Conservation (phyloP, 306 rosid genomes). For the Quercus bicolor region DNA sequence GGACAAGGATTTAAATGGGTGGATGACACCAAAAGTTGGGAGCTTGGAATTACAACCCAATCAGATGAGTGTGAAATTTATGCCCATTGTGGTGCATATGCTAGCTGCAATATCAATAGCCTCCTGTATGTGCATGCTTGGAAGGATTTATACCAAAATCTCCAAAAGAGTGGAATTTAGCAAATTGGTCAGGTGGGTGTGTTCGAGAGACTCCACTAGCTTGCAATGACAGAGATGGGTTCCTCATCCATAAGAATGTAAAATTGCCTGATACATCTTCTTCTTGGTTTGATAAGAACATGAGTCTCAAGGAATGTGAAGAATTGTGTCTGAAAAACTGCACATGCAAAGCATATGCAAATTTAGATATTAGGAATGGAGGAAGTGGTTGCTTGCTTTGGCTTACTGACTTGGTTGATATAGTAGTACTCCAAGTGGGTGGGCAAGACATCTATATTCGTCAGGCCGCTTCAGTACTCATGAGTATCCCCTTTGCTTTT, state of each 20-base stretch:
- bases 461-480: too few species aligned
- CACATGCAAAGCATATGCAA: conserved; percentile 27
- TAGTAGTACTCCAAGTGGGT: conserved; percentile 7
- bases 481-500: too few species aligned
- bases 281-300: conserved; percentile 19
- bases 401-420: conserved; percentile 27
- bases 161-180: too few species aligned
- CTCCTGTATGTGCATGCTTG: conserved; percentile 21
- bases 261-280: conserved; percentile 30
- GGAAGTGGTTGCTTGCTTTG: conserved; percentile 38
- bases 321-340: conserved; percentile 24
- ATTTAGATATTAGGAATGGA: conserved; percentile 12
- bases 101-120: neutral
- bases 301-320: conserved; percentile 23
- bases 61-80: conserved; percentile 20
- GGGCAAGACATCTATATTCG: conserved; percentile 27
- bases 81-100: conserved; percentile 12
- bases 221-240: conserved; percentile 20
- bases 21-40: conserved; percentile 12
- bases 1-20: conserved; percentile 26
- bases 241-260: neutral
- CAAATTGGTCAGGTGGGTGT: conserved; percentile 19
- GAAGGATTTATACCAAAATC: conserved; percentile 10
- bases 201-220: conserved; percentile 1
- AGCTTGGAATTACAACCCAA: neutral